phyloP scores from a whole-genome alignment of 371 early-diverging fungal species.

The Mucor velutinosus region DNA sequence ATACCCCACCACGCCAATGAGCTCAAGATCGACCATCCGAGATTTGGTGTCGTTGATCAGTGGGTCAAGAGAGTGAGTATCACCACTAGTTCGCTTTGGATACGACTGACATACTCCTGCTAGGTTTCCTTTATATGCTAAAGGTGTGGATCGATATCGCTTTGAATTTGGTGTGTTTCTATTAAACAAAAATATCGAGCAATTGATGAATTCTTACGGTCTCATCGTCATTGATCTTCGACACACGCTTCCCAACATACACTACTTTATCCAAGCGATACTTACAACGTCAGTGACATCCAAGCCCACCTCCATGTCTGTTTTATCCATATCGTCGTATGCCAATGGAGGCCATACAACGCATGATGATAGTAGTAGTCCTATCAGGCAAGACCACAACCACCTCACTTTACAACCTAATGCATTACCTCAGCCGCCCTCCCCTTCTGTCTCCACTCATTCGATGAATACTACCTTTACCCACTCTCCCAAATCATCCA shows the following conservation, averaged over 20 bases:
- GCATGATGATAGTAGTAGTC: slow-evolving; percentile 7
- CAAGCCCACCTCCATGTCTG: slow-evolving; percentile 47
- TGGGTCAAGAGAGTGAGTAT: slow-evolving; percentile 59
- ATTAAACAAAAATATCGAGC: slow-evolving; percentile 85
- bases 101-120: neutral
- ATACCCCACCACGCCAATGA: slow-evolving; percentile 79
- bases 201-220: slow-evolving; percentile 79
- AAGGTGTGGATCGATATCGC: slow-evolving; percentile 69
- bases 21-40: slow-evolving; percentile 71
- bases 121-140: slow-evolving; percentile 79
- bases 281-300: slow-evolving; percentile 56
- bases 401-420: slow-evolving; percentile 26
- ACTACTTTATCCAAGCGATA: slow-evolving; percentile 63
- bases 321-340: slow-evolving; percentile 52
- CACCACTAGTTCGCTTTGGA: neutral
- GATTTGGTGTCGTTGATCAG: slow-evolving; percentile 67
- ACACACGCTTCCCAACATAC: slow-evolving; percentile 78
- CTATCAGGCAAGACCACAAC: slow-evolving; percentile 16
- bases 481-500: slow-evolving; percentile 28
- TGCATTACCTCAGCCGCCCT: slow-evolving; percentile 12
- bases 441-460: slow-evolving; percentile 22
- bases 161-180: slow-evolving; percentile 88
- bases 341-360: slow-evolving; percentile 23
- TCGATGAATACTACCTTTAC: slow-evolving; percentile 17
- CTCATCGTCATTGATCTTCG: slow-evolving; percentile 74